Base-by-base conservation (phyloP, 805 yeast species). In the Kluyveromyces nonfermentans region DNA sequence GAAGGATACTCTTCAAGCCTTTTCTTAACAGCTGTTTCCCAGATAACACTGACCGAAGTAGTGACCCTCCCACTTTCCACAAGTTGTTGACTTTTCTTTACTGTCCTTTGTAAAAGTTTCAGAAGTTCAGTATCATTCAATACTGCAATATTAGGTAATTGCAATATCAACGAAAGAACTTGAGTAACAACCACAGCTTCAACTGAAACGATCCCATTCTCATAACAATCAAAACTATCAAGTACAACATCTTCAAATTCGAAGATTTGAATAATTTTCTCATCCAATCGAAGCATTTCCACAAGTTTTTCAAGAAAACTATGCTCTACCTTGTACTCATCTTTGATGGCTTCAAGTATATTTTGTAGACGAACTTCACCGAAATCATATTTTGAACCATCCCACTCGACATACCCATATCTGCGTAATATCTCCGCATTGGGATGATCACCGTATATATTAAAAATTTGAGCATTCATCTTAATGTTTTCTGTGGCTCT, bases 361-460 rank as follows among this genome's bases (percentile, higher is more conserved):
- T 59, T 55, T 0, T 56, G 50, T 20, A 81, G 50, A 1, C 79
- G 70, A 3, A 90, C 53, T 61, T 90, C 97, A 7, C 82, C 96
- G 54, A 85, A 82, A 60, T 90, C 97, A 57, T 69, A 77, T 38
- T 74, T 75, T 1, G 93, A 82, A 0, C 86, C 85, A 17, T 69
- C 71, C 48, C 66, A 60, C 63, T 89, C 96, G 20, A 87, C 93
- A 55, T 85, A 90, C 0, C 98, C 98, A 53, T 90, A 90, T 45
- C 95, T 74, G 55, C 98, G 74, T 44, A 93, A 68, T 28, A 93
- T 72, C 55, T 93, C 97, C n/a, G 90, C 69, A 60, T 89, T 90
- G 32, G 97, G 93, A 50, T 85, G 80, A 37, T 88, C 93, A 1
- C 96, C 94, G 60, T 93, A 90, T 0, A 87, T 82, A 63, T 90